A percentile compares a stretch with the other conserved stretches of the same genome.
Evolutionary conservation across 768 basidiomycete genomes (phyloP).

Genomic region (Lactifluus piperatus): DNA sequence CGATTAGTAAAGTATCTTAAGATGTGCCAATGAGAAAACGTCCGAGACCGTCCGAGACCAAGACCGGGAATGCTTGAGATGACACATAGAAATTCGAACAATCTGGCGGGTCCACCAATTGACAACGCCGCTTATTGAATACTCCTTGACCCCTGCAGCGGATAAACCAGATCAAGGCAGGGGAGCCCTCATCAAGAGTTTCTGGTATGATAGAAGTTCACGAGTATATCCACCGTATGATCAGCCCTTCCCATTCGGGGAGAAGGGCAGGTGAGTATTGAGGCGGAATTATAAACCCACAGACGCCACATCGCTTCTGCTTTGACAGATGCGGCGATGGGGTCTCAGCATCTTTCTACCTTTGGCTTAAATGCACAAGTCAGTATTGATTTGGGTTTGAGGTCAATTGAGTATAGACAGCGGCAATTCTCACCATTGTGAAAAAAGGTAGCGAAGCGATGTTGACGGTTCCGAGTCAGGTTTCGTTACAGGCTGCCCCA

Average conservation of each 20-base stretch:
- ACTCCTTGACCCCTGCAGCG: not conserved
- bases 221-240: not conserved
- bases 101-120: not conserved
- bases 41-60: too few relatives aligned
- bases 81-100: too few relatives aligned
- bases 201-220: not conserved
- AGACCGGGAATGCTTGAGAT: too few relatives aligned
- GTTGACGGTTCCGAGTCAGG: too few relatives aligned
- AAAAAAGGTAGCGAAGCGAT: too few relatives aligned
- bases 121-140: not conserved
- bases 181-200: not conserved
- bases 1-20: too few relatives aligned
- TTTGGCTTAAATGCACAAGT: not conserved
- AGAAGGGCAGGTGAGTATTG: not conserved
- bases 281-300: not conserved
- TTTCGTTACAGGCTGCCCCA: too few relatives aligned
- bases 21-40: too few relatives aligned
- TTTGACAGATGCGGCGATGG: not conserved
- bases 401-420: too few relatives aligned
- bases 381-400: too few relatives aligned
- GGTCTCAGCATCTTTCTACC: not conserved
- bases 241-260: not conserved
- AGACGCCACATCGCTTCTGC: not conserved
- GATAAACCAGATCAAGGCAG: not conserved
- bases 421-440: too few relatives aligned